These are phyloP conservation scores for Pleurotus giganteus DNA, from an alignment of 768 basidiomycete species.

Conservation along the genomic window DNA sequence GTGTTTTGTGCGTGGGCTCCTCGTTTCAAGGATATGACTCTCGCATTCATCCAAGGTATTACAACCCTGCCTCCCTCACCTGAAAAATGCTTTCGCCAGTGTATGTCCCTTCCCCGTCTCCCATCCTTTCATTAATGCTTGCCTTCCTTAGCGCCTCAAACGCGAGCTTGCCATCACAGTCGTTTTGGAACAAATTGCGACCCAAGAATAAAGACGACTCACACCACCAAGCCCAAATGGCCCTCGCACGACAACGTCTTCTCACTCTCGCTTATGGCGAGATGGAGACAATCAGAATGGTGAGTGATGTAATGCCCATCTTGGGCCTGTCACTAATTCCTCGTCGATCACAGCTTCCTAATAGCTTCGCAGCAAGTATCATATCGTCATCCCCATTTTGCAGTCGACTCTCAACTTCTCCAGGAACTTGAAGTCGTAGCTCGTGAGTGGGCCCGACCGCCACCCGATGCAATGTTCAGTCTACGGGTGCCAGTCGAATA, in stretches of 20 bases:
- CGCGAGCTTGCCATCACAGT: conserved; percentile 53
- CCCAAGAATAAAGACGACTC: conserved; percentile 65
- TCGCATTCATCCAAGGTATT: conserved; percentile 21
- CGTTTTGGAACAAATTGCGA: conserved; percentile 70
- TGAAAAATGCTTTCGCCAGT: conserved; percentile 74
- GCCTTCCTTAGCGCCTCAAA: conserved; percentile 58
- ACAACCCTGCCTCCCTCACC: conserved; percentile 9
- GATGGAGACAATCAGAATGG: conserved; percentile 84
- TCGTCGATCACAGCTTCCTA: conserved; percentile 53
- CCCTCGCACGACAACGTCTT: conserved; percentile 69
- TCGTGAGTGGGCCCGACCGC: conserved; percentile 84
- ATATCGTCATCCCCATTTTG: not conserved
- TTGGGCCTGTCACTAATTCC: conserved; percentile 13
- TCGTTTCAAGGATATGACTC: conserved; percentile 28
- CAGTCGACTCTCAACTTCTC: conserved; percentile 10
- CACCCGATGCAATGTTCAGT: conserved; percentile 72
- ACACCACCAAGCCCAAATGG: conserved; percentile 56
- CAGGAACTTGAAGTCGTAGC: conserved; percentile 82
- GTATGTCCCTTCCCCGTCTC: conserved; percentile 42
- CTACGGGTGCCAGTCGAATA: conserved; percentile 86
- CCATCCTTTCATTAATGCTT: conserved; percentile 26
- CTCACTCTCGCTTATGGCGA: conserved; percentile 81
- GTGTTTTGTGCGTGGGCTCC: conserved; percentile 52
- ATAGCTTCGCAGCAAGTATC: conserved; percentile 55
- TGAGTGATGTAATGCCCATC: conserved; percentile 24